Conservation (phyloP, 352 stramenopile genomes). For the Globisporangium echinulatum region DNA sequence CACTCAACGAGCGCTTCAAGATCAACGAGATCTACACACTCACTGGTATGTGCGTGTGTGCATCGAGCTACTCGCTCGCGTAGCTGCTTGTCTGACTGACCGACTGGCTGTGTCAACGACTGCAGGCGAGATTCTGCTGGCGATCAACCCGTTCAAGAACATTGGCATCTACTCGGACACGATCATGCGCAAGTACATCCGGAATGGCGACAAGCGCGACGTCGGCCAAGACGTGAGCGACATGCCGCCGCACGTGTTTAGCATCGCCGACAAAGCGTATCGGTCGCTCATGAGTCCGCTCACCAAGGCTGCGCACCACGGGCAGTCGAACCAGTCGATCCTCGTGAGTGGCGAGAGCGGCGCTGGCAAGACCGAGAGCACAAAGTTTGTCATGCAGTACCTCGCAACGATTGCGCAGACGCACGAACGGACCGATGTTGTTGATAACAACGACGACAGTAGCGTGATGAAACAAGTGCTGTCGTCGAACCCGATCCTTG, state of each 20-base stretch:
- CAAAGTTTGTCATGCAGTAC: conserved; percentile 96
- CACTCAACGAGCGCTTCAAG: conserved; percentile 88
- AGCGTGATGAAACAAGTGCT: conserved; percentile 91
- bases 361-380: conserved; percentile 96
- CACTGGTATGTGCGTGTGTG: conserved; percentile 9
- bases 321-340: conserved; percentile 85
- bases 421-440: conserved; percentile 10
- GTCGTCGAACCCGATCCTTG: conserved; percentile 97
- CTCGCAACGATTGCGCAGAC: conserved; percentile 85
- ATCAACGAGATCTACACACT: conserved; percentile 93
- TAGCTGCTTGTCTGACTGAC: too few species aligned
- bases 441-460: conserved; percentile 27
- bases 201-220: conserved; percentile 68
- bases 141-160: conserved; percentile 88
- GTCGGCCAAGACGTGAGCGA: conserved; percentile 54
- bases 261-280: conserved; percentile 87
- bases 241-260: conserved; percentile 90
- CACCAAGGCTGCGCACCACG: conserved; percentile 18
- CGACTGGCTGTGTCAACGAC: too few species aligned
- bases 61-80: too few species aligned
- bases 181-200: conserved; percentile 85
- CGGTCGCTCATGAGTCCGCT: conserved; percentile 67
- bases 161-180: conserved; percentile 84
- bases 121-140: conserved; percentile 69
- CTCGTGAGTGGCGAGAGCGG: conserved; percentile 91